A percentile compares a stretch with the other conserved stretches of the same genome.
Conservation (phyloP, 1,284 basidiomycete genomes). For the Apiotrichum veenhuisii region DNA sequence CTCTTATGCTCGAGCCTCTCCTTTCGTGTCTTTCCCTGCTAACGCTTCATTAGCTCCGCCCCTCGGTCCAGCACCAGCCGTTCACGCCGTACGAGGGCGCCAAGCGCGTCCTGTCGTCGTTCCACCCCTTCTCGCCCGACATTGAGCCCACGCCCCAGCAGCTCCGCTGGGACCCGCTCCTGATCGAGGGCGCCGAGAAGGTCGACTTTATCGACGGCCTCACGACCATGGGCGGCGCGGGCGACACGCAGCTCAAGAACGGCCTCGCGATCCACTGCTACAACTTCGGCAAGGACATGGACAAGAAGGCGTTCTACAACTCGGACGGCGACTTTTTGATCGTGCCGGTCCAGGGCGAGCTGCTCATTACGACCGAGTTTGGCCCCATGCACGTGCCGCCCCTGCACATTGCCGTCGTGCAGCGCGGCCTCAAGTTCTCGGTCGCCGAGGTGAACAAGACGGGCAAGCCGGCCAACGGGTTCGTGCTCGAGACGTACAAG, state of each 20-base stretch:
- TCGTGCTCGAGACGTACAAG: slow-evolving; percentile 62
- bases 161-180: slow-evolving; percentile 62
- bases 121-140: slow-evolving; percentile 6
- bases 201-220: slow-evolving; percentile 63
- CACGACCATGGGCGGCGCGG: slow-evolving; percentile 63
- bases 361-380: slow-evolving; percentile 68
- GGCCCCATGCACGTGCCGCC: slow-evolving; percentile 65
- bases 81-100: slow-evolving; percentile 13
- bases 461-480: slow-evolving; percentile 33
- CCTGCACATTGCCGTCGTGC: slow-evolving; percentile 62
- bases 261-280: slow-evolving; percentile 64
- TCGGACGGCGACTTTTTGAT: slow-evolving; percentile 67
- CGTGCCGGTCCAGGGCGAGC: slow-evolving; percentile 60
- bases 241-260: slow-evolving; percentile 60
- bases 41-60: slow-evolving; percentile 43
- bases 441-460: slow-evolving; percentile 37
- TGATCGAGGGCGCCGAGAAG: slow-evolving; percentile 43
- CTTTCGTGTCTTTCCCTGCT: neutral
- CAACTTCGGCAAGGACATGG: slow-evolving; percentile 61
- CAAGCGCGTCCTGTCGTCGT: slow-evolving; percentile 7
- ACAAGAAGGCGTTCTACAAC: slow-evolving; percentile 62
- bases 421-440: slow-evolving; percentile 65
- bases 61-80: slow-evolving; percentile 60
- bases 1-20: too few relatives aligned
- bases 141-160: slow-evolving; percentile 55